Evolutionary conservation across 2,329 filamentous ascomycete genomes (phyloP), one percentile per base, ranked within the genome.

Genomic region (Ascocoryne sarcoides): DNA sequence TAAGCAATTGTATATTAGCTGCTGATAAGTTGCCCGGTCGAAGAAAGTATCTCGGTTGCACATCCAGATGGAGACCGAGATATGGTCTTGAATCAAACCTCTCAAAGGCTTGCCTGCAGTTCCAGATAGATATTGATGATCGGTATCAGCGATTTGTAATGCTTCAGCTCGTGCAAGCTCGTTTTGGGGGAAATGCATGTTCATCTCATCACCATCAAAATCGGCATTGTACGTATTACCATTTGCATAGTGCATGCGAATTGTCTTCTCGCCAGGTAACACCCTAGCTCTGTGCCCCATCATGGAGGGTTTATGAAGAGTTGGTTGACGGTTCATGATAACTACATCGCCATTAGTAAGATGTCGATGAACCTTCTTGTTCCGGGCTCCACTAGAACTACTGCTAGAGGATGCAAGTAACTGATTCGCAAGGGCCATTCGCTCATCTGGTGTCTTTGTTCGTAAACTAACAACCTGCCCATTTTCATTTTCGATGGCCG

Each of bases 131-230:
- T 98, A 98, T 57, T 98, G 92, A 58, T 95, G 89, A 60, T 98
- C 90, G 2, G 92, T 95, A 60, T 96, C 90, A 28, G 92, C 92
- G 55, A 98, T 82, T 52, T 88, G 85, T 51, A 94, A 74, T 2
- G 92, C 92, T 65, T 98, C 92, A 2, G 90, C 85, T 52, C 92
- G 76, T 12, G 92, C 92, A 49, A 96, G 72, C 60, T 96, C 93
- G 53, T 95, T 96, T 55, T 98, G 92, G 1, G 92, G 92, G 58
- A 98, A 96, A 65, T 98, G 92, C 89, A 98, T 93, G 62, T 98
- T 98, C 92, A 98, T 98, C 64, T 98, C 92, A 60, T 98, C 92
- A 62, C 92, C 92, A 58, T 98, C 93, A 59, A 98, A 98, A 71
- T 98, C 92, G 21, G 92, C 92, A 55, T 98, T 98, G 71, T 98